phyloP scores from a whole-genome alignment of 805 yeast species.

The Cyberlindnera mycetangii region DNA sequence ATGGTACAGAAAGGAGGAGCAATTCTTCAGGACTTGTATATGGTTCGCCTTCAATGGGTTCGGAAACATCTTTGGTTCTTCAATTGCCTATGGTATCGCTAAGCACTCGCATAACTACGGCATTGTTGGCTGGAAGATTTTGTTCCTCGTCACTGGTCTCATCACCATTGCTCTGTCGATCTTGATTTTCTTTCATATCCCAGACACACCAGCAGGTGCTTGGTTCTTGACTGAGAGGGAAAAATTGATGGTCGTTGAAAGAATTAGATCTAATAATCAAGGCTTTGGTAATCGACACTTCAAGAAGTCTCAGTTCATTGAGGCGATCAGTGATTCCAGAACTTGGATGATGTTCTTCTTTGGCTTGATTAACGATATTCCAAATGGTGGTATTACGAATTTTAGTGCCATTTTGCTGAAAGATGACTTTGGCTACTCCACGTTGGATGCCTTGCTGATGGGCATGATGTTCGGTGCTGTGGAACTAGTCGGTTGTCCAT shows the following conservation, averaged over 20 bases:
- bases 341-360: slow-evolving; percentile 45
- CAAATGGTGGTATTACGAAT: slow-evolving; percentile 46
- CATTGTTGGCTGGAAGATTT: slow-evolving; percentile 55
- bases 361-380: slow-evolving; percentile 40
- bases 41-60: slow-evolving; percentile 46
- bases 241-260: slow-evolving; percentile 44
- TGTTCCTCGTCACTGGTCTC: slow-evolving; percentile 58
- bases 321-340: slow-evolving; percentile 47
- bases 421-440: slow-evolving; percentile 25
- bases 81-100: slow-evolving; percentile 53
- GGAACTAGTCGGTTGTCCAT: slow-evolving; percentile 13
- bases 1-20: slow-evolving; percentile 51
- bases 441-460: slow-evolving; percentile 36
- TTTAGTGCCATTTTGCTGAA: slow-evolving; percentile 19
- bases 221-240: slow-evolving; percentile 47
- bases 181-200: slow-evolving; percentile 45
- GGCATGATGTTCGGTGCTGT: slow-evolving; percentile 26
- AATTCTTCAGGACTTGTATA: slow-evolving; percentile 38
- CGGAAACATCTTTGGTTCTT: slow-evolving; percentile 46
- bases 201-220: slow-evolving; percentile 52
- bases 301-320: slow-evolving; percentile 51
- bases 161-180: slow-evolving; percentile 53
- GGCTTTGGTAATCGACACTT: slow-evolving; percentile 56
- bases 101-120: slow-evolving; percentile 34
- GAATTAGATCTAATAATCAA: slow-evolving; percentile 51